Percentiles rank a stretch among this genome's conserved stretches.
Evolutionary conservation across 164 flowering plant genomes (phyloP).

Genomic region (Umbellularia californica): DNA sequence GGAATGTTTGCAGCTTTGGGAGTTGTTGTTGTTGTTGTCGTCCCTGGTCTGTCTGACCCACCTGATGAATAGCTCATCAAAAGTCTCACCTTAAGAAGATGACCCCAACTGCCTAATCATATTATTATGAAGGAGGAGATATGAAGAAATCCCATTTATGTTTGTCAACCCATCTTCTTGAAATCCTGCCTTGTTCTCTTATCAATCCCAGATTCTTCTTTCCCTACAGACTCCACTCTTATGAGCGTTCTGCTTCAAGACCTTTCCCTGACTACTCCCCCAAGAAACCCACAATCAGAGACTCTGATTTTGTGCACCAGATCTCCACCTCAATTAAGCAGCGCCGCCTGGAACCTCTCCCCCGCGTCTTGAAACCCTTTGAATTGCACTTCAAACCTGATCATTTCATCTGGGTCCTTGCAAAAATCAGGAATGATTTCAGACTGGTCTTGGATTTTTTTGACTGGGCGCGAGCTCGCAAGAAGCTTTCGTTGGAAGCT

Average conservation of each 20-base stretch:
- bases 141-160: not conserved
- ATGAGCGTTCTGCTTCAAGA: not conserved
- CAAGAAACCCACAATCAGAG: constrained; percentile 25
- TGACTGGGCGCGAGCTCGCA: constrained; percentile 23
- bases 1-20: too few relatives aligned
- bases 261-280: constrained; percentile 36
- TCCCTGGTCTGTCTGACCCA: too few relatives aligned
- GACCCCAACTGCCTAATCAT: too few relatives aligned
- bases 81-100: too few relatives aligned
- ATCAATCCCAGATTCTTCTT: not conserved
- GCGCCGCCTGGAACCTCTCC: constrained; percentile 27
- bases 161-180: not conserved
- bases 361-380: constrained; percentile 22
- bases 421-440: constrained; percentile 20
- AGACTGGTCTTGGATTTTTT: constrained; percentile 21
- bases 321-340: constrained; percentile 28
- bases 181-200: not conserved
- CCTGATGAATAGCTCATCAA: too few relatives aligned
- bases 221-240: not conserved
- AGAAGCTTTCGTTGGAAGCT: constrained; percentile 19
- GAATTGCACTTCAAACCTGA: constrained; percentile 21
- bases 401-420: constrained; percentile 27
- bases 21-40: too few relatives aligned
- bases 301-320: constrained; percentile 25
- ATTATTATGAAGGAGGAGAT: too few relatives aligned